These are phyloP conservation scores for Cicer chorassanicum DNA, from an alignment of 306 rosid genomes.

Conservation along the genomic window DNA sequence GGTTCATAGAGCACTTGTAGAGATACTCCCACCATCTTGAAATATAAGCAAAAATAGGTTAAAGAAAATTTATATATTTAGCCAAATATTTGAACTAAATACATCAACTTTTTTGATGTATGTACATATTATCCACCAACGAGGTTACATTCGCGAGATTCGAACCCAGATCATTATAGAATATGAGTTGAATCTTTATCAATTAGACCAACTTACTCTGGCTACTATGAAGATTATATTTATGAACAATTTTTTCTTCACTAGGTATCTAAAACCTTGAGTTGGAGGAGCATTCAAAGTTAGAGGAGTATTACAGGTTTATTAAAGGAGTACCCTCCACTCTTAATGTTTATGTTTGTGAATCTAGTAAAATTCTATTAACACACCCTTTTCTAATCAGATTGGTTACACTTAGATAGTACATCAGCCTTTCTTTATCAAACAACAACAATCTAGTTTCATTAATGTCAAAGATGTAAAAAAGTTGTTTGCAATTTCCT, in stretches of 20 bases:
- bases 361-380: conserved; percentile 17
- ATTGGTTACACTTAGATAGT: background rate
- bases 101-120: no score
- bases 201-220: no score
- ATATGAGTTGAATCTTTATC: no score
- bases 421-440: conserved; percentile 12
- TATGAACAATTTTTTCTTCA: background rate
- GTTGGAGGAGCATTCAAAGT: conserved; percentile 5
- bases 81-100: no score
- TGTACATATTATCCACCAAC: no score
- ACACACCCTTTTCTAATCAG: background rate
- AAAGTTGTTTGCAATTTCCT: background rate
- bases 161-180: no score
- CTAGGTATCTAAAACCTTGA: background rate
- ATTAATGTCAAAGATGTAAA: background rate
- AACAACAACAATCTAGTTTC: conserved; percentile 20
- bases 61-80: no score
- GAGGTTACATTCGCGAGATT: no score
- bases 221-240: background rate
- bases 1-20: no score
- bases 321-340: background rate
- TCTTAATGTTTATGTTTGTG: background rate
- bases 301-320: background rate
- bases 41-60: no score
- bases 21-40: no score